Conservation (phyloP, 345 rosid species). For the Pseudoturritis turrita region DNA sequence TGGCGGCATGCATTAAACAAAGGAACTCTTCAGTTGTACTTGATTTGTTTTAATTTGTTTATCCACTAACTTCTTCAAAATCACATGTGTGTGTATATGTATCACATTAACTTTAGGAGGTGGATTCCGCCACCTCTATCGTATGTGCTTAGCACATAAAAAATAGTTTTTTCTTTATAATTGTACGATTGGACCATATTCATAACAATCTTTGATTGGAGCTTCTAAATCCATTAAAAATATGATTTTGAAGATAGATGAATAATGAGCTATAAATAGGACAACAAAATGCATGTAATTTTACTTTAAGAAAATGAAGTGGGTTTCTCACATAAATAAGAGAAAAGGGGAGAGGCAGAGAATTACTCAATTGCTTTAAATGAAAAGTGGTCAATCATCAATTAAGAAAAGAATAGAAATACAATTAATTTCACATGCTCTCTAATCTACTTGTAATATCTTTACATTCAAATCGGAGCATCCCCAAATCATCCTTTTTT, state of each 20-base stretch:
- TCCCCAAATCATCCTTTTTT: not conserved
- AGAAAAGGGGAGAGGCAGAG: not conserved
- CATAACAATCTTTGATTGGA: not conserved
- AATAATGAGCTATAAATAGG: not conserved
- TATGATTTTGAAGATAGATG: not conserved
- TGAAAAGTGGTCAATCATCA: not conserved
- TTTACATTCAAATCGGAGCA: not conserved
- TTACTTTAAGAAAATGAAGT: not conserved
- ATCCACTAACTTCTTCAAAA: conserved; percentile 35
- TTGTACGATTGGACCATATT: not conserved
- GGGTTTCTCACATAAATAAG: not conserved
- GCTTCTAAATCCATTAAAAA: not conserved
- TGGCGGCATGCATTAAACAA: not conserved
- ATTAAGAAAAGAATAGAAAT: not conserved
- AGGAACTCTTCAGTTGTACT: not conserved
- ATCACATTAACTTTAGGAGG: conserved; percentile 19
- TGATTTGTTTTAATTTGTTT: not conserved
- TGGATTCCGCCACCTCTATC: conserved; percentile 44
- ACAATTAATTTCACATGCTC: conserved; percentile 4
- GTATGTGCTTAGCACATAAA: not conserved
- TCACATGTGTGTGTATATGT: conserved; percentile 21
- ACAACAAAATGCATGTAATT: not conserved
- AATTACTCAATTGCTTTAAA: not conserved
- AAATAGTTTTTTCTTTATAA: not conserved
- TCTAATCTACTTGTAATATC: conserved; percentile 13